These are phyloP conservation scores for Calonectria crousiana DNA, from an alignment of 2,329 filamentous ascomycete genomes.

Conservation along the genomic window DNA sequence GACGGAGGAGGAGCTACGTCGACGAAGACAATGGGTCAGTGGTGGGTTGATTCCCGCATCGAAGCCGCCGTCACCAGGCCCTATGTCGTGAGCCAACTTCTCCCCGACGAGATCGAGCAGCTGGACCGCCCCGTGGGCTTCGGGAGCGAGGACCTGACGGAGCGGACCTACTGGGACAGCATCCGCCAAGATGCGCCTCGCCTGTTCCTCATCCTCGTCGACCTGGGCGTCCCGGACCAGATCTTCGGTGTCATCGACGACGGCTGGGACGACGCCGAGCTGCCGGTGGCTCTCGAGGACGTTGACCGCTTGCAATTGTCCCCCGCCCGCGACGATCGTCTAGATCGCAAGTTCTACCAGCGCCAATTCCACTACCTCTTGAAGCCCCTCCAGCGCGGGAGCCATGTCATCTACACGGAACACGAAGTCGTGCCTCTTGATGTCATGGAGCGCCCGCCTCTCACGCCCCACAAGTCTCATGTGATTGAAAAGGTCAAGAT, in stretches of 20 bases:
- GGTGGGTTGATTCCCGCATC: conserved; percentile 80
- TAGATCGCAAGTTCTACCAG: conserved; percentile 77
- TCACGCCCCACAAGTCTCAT: conserved; percentile 51
- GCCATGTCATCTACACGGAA: conserved; percentile 73
- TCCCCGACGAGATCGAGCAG: conserved; percentile 71
- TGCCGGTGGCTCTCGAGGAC: conserved; percentile 76
- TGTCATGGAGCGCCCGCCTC: conserved; percentile 69
- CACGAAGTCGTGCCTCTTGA: conserved; percentile 79
- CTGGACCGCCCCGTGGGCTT: conserved; percentile 75
- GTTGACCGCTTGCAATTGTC: conserved; percentile 73
- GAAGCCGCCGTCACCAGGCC: conserved; percentile 76
- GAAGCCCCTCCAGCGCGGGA: conserved; percentile 69
- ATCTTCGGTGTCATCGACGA: conserved; percentile 82
- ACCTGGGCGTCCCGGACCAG: conserved; percentile 77
- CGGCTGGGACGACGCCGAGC: conserved; percentile 81
- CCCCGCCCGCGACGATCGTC: conserved; percentile 67
- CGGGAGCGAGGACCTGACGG: conserved; percentile 73
- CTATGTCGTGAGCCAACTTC: conserved; percentile 75
- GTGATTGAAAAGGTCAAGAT: conserved; percentile 71
- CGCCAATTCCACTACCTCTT: conserved; percentile 80
- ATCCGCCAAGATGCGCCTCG: conserved; percentile 77
- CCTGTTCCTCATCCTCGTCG: conserved; percentile 78
- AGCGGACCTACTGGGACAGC: conserved; percentile 84
- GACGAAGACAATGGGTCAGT: conserved; percentile 57
- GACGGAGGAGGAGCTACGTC: conserved; percentile 25